These are phyloP conservation scores for Cercospora zeae-maydis DNA, from an alignment of 2,329 filamentous ascomycete species.

Conservation along the genomic window DNA sequence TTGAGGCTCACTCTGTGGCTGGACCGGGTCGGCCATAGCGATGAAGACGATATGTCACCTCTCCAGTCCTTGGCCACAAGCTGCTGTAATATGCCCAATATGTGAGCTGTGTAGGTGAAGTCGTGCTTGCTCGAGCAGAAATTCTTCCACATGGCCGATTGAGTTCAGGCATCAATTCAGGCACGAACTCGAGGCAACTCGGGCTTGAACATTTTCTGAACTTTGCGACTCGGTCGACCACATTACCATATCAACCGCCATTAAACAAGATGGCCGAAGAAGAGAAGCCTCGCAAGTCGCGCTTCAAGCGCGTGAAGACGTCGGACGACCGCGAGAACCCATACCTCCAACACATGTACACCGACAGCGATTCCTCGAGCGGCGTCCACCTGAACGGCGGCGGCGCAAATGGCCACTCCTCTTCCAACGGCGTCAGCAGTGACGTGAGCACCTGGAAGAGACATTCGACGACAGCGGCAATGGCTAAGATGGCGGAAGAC, in stretches of 20 bases:
- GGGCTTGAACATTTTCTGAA: constrained; percentile 6
- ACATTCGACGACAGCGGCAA: constrained; percentile 73
- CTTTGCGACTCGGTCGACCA: not conserved
- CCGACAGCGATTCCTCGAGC: constrained; percentile 40
- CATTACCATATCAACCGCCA: not conserved
- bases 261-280: constrained; percentile 45
- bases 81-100: not conserved
- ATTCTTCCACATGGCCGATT: not conserved
- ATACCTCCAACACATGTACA: constrained; percentile 86
- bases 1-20: constrained; percentile 19
- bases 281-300: constrained; percentile 28
- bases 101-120: not conserved
- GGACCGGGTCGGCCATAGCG: constrained; percentile 12
- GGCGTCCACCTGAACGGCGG: constrained; percentile 29
- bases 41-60: not conserved
- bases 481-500: constrained; percentile 73
- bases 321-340: constrained; percentile 66
- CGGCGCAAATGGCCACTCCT: constrained; percentile 16
- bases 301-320: constrained; percentile 51
- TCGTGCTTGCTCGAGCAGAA: constrained; percentile 1
- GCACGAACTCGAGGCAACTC: not conserved
- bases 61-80: not conserved
- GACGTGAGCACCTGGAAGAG: constrained; percentile 63
- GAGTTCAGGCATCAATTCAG: not conserved
- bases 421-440: not conserved